Conservation (phyloP, 164 flowering plant species). For the Buxus sempervirens region DNA sequence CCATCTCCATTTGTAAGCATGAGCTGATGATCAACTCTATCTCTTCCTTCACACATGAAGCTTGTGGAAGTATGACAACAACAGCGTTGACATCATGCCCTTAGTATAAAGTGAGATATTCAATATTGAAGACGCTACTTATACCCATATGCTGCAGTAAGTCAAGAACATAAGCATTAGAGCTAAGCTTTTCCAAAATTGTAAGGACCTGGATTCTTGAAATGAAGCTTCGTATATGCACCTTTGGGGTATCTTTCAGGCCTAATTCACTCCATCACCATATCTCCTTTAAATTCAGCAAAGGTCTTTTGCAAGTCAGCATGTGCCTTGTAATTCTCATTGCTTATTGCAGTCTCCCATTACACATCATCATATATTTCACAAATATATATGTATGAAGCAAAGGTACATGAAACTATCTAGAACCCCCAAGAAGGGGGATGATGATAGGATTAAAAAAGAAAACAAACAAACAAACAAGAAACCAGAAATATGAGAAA, state of each 20-base stretch:
- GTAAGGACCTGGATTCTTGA: slow-evolving; percentile 2
- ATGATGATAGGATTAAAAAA: no score
- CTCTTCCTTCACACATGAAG: no score
- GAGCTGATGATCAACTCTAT: no score
- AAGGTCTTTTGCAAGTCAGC: background rate
- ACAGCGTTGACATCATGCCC: background rate
- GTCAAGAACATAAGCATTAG: slow-evolving; percentile 9
- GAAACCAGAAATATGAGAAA: no score
- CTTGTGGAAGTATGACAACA: no score
- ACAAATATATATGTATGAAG: background rate
- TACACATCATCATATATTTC: background rate
- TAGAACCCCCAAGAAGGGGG: no score
- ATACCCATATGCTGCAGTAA: slow-evolving; percentile 6
- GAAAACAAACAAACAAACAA: no score
- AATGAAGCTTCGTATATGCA: slow-evolving; percentile 2
- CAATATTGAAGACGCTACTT: background rate
- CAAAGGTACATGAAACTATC: no score
- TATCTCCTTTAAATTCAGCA: slow-evolving; percentile 4
- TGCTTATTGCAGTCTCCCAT: background rate
- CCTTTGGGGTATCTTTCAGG: slow-evolving; percentile 2
- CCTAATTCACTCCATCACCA: slow-evolving; percentile 7
- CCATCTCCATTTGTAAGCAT: no score
- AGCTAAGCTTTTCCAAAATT: background rate
- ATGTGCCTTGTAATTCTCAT: background rate
- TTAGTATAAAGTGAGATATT: background rate